A percentile compares a stretch with the other conserved stretches of the same genome.
Evolutionary conservation across 2,329 filamentous ascomycete species (phyloP).

Genomic region (Ophiocordyceps australis): DNA sequence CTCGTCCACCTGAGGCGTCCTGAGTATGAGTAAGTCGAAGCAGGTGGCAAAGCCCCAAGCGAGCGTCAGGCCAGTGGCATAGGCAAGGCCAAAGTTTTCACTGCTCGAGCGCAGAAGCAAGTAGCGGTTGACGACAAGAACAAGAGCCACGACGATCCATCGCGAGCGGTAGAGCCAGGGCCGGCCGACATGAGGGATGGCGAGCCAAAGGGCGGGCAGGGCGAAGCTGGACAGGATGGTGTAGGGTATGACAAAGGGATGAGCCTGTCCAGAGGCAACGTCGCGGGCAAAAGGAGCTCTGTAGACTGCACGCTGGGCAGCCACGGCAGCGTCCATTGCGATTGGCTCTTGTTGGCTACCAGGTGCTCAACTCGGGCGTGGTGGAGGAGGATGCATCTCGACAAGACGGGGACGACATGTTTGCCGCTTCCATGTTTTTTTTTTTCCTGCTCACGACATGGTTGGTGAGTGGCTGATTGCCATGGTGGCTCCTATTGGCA

Average conservation of each 20-base stretch:
- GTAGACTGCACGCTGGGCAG: conserved; percentile 15
- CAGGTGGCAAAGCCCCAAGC: conserved; percentile 31
- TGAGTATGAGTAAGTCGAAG: conserved; percentile 31
- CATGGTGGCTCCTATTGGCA: no score
- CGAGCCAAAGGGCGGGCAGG: conserved; percentile 34
- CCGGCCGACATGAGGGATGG: conserved; percentile 31
- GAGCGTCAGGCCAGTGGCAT: conserved; percentile 28
- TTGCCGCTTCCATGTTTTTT: no score
- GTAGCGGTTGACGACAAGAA: conserved; percentile 23
- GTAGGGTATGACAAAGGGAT: conserved; percentile 34
- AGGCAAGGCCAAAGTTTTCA: conserved; percentile 29
- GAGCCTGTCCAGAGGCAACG: conserved; percentile 17
- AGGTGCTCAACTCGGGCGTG: no score
- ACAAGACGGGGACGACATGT: no score
- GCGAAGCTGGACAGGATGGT: conserved; percentile 26
- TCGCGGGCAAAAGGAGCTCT: conserved; percentile 18
- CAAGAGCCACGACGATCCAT: conserved; percentile 27
- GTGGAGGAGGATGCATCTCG: no score
- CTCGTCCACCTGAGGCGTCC: conserved; percentile 35
- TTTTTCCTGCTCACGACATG: no score
- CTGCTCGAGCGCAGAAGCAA: conserved; percentile 25
- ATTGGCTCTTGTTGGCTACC: no score
- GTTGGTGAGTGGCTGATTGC: no score
- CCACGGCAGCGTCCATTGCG: conserved; percentile 5
- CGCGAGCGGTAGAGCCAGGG: conserved; percentile 29